These are phyloP conservation scores for Parascedosporium putredinis DNA, from an alignment of 2,329 filamentous ascomycete species.

Conservation along the genomic window DNA sequence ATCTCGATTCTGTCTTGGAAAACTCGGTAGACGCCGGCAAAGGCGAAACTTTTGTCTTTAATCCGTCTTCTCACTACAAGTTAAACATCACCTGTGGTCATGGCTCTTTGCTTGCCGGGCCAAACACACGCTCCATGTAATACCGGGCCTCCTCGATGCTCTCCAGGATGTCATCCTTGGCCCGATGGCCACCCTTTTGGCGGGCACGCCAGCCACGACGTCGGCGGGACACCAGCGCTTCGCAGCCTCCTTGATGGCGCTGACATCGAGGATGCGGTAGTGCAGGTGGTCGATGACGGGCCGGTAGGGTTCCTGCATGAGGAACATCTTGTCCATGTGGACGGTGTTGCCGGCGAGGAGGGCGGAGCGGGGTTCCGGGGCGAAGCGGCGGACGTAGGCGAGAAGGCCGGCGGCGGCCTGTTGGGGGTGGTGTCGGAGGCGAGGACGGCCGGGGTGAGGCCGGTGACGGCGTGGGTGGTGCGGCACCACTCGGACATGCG, in stretches of 20 bases:
- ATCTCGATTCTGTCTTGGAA: background rate
- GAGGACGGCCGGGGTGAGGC: constrained; percentile 67
- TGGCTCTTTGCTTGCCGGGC: constrained; percentile 9
- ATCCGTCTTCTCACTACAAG: background rate
- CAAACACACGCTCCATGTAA: constrained; percentile 64
- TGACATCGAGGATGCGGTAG: constrained; percentile 87
- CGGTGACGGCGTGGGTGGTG: constrained; percentile 66
- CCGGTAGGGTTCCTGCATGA: constrained; percentile 63
- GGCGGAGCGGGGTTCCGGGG: constrained; percentile 56
- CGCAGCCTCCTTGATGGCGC: constrained; percentile 81
- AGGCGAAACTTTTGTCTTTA: background rate
- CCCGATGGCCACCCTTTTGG: constrained; percentile 72
- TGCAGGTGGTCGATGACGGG: constrained; percentile 67
- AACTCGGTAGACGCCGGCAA: background rate
- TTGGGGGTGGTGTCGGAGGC: constrained; percentile 62
- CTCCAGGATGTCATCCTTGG: constrained; percentile 82
- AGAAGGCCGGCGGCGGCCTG: constrained; percentile 65
- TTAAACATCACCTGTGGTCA: no score
- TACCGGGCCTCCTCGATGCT: constrained; percentile 87
- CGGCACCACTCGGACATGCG: constrained; percentile 87
- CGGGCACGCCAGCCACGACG: constrained; percentile 51
- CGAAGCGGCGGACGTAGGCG: constrained; percentile 62
- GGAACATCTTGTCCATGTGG: constrained; percentile 77
- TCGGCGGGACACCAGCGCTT: constrained; percentile 65
- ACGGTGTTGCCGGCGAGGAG: constrained; percentile 88